Conservation (phyloP, 768 basidiomycete species). For the Mycena vitilis region DNA sequence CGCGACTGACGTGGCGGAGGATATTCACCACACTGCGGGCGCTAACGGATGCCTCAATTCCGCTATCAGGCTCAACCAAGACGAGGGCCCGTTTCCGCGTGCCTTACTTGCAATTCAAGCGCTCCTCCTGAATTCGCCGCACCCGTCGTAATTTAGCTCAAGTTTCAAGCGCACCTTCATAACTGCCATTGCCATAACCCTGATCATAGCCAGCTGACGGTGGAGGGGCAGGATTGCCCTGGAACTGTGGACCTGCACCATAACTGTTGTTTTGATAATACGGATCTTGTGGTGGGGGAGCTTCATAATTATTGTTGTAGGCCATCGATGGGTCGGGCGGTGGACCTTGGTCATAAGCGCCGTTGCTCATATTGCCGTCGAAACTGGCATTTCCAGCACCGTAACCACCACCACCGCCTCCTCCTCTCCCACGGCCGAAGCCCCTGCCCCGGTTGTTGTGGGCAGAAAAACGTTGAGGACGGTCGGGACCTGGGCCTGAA, state of each 20-base stretch:
- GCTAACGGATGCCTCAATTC: conserved; percentile 45
- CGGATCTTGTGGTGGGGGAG: conserved; percentile 65
- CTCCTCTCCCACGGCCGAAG: conserved; percentile 61
- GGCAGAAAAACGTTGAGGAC: conserved; percentile 68
- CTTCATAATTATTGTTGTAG: conserved; percentile 79
- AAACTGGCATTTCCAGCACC: conserved; percentile 54
- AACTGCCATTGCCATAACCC: conserved; percentile 68
- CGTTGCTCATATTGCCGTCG: conserved; percentile 62
- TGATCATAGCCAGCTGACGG: conserved; percentile 65
- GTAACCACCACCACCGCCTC: conserved; percentile 56
- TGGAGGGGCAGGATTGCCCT: conserved; percentile 53
- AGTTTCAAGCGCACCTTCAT: conserved; percentile 89
- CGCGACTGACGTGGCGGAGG: conserved; percentile 43
- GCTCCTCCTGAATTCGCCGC: conserved; percentile 45
- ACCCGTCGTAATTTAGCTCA: conserved; percentile 64
- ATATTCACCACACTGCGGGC: conserved; percentile 55
- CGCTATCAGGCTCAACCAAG: conserved; percentile 38
- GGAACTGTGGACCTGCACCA: conserved; percentile 65
- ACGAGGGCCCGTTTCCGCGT: conserved; percentile 58
- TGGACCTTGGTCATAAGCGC: conserved; percentile 76
- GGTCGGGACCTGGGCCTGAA: conserved; percentile 77
- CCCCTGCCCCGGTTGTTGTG: conserved; percentile 58
- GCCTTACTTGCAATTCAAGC: conserved; percentile 59
- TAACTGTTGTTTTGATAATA: conserved; percentile 80
- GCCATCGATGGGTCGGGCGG: conserved; percentile 66